A percentile compares a stretch with the other conserved stretches of the same genome.
phyloP scores from a whole-genome alignment of 176 grass and related monocot species.

The Elaeis guineensis region DNA sequence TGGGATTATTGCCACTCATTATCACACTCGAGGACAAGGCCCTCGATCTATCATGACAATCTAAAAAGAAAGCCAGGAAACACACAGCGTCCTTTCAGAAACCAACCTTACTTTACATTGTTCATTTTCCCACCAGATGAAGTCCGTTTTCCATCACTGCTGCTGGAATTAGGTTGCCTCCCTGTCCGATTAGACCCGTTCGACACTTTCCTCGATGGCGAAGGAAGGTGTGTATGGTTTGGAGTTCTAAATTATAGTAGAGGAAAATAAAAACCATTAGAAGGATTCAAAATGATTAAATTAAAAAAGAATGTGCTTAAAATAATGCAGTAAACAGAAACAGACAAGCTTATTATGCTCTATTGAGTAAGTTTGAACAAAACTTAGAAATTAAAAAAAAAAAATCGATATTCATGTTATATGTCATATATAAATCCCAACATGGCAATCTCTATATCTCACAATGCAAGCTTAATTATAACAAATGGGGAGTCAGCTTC shows the following conservation, averaged over 20 bases:
- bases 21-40: constrained; percentile 41
- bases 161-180: constrained; percentile 35
- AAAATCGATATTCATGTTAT: too few relatives aligned
- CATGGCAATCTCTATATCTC: too few relatives aligned
- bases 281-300: too few relatives aligned
- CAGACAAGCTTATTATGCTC: too few relatives aligned
- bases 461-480: too few relatives aligned
- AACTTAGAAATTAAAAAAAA: too few relatives aligned
- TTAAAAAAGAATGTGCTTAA: too few relatives aligned
- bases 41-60: constrained; percentile 49
- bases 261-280: too few relatives aligned
- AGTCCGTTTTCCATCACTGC: constrained; percentile 54
- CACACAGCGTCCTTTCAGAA: constrained; percentile 33
- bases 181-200: constrained; percentile 58
- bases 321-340: too few relatives aligned
- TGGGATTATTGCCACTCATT: constrained; percentile 81
- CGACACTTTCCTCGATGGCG: constrained; percentile 52
- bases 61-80: constrained; percentile 37
- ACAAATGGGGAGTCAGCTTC: too few relatives aligned
- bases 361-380: too few relatives aligned
- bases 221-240: constrained; percentile 67
- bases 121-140: constrained; percentile 61
- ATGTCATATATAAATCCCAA: too few relatives aligned
- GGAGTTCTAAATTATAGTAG: constrained; percentile 47
- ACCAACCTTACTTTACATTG: constrained; percentile 45